These are phyloP conservation scores for Cenococcum geophilum DNA, from an alignment of 495 filamentous ascomycete genomes.

Conservation along the genomic window DNA sequence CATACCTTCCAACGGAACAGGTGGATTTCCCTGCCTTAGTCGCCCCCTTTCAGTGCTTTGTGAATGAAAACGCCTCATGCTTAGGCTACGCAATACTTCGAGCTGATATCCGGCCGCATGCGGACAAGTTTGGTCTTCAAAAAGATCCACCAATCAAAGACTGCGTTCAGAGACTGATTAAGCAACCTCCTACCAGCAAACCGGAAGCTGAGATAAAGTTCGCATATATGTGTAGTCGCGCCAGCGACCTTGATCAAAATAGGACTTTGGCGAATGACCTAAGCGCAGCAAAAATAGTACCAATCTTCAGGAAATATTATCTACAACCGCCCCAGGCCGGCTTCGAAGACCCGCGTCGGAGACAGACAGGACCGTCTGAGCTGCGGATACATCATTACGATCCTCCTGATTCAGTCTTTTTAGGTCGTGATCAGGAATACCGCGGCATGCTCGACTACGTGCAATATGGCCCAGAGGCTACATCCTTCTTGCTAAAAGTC, in stretches of 20 bases:
- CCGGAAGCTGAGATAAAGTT: slow-evolving; percentile 65
- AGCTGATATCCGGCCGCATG: slow-evolving; percentile 66
- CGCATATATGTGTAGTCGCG: slow-evolving; percentile 69
- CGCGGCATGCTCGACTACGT: slow-evolving; percentile 94
- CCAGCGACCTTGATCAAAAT: slow-evolving; percentile 61
- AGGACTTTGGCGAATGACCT: slow-evolving; percentile 48
- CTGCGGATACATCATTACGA: slow-evolving; percentile 27
- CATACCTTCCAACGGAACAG: slow-evolving; percentile 69
- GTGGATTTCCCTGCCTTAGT: slow-evolving; percentile 53
- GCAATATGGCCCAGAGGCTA: slow-evolving; percentile 81
- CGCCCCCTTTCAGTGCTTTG: slow-evolving; percentile 71
- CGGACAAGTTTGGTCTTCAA: slow-evolving; percentile 73
- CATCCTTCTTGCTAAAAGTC: slow-evolving; percentile 76
- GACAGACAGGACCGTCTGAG: slow-evolving; percentile 26
- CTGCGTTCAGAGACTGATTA: slow-evolving; percentile 63
- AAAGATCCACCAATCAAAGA: slow-evolving; percentile 69
- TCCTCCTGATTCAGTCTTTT: slow-evolving; percentile 30
- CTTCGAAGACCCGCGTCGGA: slow-evolving; percentile 36
- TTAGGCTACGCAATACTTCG: slow-evolving; percentile 74
- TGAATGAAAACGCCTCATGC: slow-evolving; percentile 66
- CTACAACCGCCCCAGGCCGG: slow-evolving; percentile 15
- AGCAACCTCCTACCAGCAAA: slow-evolving; percentile 59
- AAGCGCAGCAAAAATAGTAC: slow-evolving; percentile 61
- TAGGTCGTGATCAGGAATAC: slow-evolving; percentile 67
- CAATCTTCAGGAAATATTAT: slow-evolving; percentile 44